A percentile compares a stretch with the other conserved stretches of the same genome.
Evolutionary conservation across 208 protist genomes (phyloP).

Genomic region (Leptomonas pyrrhocoris): DNA sequence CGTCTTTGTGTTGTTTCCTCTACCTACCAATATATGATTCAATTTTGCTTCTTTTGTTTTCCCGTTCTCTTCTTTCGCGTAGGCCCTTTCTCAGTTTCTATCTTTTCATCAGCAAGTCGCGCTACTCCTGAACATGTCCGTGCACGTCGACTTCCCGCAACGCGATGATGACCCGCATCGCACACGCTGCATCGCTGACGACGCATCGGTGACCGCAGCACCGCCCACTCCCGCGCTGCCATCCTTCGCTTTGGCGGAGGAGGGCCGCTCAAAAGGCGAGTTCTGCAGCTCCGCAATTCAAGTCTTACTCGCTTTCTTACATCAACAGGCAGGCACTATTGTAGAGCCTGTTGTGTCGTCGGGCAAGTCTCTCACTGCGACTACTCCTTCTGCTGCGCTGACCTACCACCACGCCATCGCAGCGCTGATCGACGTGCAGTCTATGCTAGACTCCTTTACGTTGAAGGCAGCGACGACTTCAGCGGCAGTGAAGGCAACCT

Average conservation of each 20-base stretch:
- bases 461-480: not conserved
- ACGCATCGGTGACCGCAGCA: not conserved
- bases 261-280: not conserved
- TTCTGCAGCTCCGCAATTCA: not conserved
- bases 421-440: slow-evolving; percentile 2
- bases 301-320: not conserved
- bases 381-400: not conserved
- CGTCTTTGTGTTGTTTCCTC: no score
- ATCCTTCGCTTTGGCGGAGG: not conserved
- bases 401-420: not conserved
- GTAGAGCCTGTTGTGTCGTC: not conserved
- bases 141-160: not conserved
- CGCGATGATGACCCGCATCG: not conserved
- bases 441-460: not conserved
- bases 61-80: not conserved
- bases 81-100: not conserved
- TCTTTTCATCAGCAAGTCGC: not conserved
- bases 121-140: not conserved
- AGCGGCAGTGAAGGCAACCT: not conserved
- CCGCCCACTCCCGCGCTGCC: not conserved
- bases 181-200: not conserved
- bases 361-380: not conserved
- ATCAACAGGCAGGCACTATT: not conserved
- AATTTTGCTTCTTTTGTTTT: not conserved
- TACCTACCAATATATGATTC: not conserved